These are phyloP conservation scores for Leucogyrophana mollusca DNA, from an alignment of 768 basidiomycete genomes.

Conservation along the genomic window DNA sequence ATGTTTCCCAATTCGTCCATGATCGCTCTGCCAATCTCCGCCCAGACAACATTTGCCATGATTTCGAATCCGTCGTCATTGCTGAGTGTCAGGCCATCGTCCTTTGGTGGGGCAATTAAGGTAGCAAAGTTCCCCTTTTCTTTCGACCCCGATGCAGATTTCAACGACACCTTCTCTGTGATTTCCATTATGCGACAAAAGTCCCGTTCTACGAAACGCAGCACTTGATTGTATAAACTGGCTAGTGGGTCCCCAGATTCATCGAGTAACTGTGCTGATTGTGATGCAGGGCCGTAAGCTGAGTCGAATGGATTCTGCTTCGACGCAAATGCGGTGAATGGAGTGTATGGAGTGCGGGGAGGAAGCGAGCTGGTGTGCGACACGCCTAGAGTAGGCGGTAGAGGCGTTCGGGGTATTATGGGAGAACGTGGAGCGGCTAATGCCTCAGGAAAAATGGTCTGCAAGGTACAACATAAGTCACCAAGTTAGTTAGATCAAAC, in stretches of 20 bases:
- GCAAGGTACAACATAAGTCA: constrained; percentile 4
- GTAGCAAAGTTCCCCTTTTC: constrained; percentile 7
- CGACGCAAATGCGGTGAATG: constrained; percentile 45
- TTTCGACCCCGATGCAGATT: constrained; percentile 33
- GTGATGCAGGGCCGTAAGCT: constrained; percentile 25
- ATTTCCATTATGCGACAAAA: constrained; percentile 72
- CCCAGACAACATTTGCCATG: constrained; percentile 87
- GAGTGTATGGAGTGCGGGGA: constrained; percentile 55
- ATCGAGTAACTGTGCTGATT: constrained; percentile 56
- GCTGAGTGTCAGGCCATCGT: constrained; percentile 3
- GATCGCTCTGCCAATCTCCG: constrained; percentile 75
- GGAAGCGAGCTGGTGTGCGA: constrained; percentile 30
- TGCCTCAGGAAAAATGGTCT: constrained; percentile 78
- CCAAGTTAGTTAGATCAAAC: constrained; percentile 1
- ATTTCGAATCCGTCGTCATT: constrained; percentile 66
- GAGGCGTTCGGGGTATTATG: constrained; percentile 74
- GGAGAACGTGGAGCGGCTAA: constrained; percentile 71
- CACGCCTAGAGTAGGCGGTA: constrained; percentile 22
- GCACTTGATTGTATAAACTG: constrained; percentile 74
- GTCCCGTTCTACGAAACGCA: constrained; percentile 79
- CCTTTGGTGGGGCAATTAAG: constrained; percentile 4
- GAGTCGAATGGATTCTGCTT: constrained; percentile 39
- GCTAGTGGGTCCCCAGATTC: constrained; percentile 68
- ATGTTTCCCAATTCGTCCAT: constrained; percentile 80
- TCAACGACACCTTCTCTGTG: constrained; percentile 65